Base-by-base conservation (phyloP, 108 stramenopile species). In the Nannochloropsis salina region DNA sequence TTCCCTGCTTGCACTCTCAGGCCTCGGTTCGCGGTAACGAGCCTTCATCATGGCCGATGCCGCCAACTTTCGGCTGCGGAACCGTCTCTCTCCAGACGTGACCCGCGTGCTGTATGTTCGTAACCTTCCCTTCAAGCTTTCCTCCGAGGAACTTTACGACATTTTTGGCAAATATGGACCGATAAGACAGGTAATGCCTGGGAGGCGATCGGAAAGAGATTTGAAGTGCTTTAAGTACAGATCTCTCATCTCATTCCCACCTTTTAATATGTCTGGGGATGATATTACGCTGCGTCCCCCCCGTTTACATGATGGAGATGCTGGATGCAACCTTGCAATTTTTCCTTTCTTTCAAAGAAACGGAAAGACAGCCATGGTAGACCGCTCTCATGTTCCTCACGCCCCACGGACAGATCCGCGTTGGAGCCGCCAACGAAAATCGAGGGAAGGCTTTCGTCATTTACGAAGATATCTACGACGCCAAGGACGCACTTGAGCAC, bases 141-240 rank as follows among this genome's bases (percentile, higher is more conserved):
- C 97, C 5, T 91, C 97, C 6, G 97, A 98, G n/a, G 98, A 98
- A 80, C 86, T 99, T 82, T 99, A 98, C 88, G 96, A 96, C 20
- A 97, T 98, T 3, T 99, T 99, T 90, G 99, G 99, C 18, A 98
- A 98, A 86, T 99, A 98, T 89, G 99, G 99, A 12, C 96, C 99
- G 9, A 96, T 99, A 42, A 94, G 95, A 91, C 99, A 99, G 82
- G 89, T 92, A 6, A 20, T 10, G 10, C 47, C 15, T 51, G 47
- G 15, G 47, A 51, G 47, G 47, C 15, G 1, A 51, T 10, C 15
- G 47, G 0, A 15, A 51, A 51, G 47, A 15, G 47, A 51, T 51
- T 10, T 51, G 47, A 1, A 31, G 31, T 31, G 31, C 31, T 31
- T 31, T 31, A 31, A 31, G 31, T n/a, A n/a, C n/a, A n/a, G n/a